These are phyloP conservation scores for Ophiostoma pallidulum DNA, from an alignment of 2,329 filamentous ascomycete genomes.

Conservation along the genomic window DNA sequence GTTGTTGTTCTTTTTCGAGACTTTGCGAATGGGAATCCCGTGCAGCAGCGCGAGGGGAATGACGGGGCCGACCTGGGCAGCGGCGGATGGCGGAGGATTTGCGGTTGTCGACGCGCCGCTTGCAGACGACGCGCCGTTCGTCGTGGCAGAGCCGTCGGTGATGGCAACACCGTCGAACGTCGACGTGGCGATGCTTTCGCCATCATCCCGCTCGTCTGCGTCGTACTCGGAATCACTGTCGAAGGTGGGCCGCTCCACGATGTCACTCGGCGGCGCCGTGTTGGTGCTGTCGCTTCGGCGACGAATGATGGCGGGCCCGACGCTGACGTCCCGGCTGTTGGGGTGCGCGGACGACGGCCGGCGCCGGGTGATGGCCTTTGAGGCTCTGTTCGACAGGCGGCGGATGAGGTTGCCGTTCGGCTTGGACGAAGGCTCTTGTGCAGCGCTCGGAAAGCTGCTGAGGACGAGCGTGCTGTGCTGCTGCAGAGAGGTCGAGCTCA, in stretches of 20 bases:
- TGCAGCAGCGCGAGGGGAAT: constrained; percentile 68
- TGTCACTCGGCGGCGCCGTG: constrained; percentile 43
- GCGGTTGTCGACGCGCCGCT: constrained; percentile 25
- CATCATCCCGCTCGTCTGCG: constrained; percentile 39
- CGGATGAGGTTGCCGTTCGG: constrained; percentile 56
- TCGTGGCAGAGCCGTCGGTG: constrained; percentile 39
- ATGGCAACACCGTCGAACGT: constrained; percentile 30
- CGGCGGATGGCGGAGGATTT: neutral
- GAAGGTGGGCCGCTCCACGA: constrained; percentile 20
- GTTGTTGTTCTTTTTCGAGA: constrained; percentile 78
- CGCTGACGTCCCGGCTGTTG: constrained; percentile 74
- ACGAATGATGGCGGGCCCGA: constrained; percentile 79
- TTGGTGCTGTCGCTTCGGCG: constrained; percentile 80
- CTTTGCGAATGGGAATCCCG: constrained; percentile 69
- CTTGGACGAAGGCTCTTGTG: constrained; percentile 34
- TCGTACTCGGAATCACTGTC: constrained; percentile 51
- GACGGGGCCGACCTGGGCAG: constrained; percentile 54
- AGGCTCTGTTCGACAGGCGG: constrained; percentile 72
- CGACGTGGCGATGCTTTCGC: constrained; percentile 20
- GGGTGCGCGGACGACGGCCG: constrained; percentile 69
- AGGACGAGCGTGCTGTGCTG: constrained; percentile 29
- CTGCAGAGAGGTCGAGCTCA: constrained; percentile 53
- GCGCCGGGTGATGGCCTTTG: constrained; percentile 57
- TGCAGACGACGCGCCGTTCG: constrained; percentile 36
- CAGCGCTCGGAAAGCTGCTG: no score